Base-by-base conservation (phyloP, 2,329 filamentous ascomycete genomes). In the Diaporthe humulicola region DNA sequence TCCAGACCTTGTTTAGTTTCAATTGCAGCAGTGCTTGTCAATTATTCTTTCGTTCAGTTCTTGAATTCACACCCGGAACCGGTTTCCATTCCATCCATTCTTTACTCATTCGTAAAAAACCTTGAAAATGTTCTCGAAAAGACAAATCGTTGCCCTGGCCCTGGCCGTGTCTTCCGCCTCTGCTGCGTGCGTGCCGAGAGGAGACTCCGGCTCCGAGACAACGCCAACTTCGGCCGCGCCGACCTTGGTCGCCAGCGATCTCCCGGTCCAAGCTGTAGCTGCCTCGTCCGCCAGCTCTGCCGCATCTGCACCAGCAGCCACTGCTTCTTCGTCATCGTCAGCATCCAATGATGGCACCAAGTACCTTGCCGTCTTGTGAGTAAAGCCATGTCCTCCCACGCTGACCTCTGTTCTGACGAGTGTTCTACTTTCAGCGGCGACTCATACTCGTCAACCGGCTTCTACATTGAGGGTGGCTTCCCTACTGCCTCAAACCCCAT, bases 391-490 rank as follows among this genome's bases (percentile, higher is more conserved):
- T 0, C 25, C 14, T 5, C 45, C 7, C 5, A 30, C n/a, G 15
- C 28, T 15, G 22, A 14, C 4, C 57, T 6, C 36, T 10, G 28
- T 28, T 33, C 57, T 75, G 15, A 75, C 17, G 4, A 1, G 2
- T 15, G 17, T 7, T 12, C 33, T 1, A 22, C 15, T 28, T 33
- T 2, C 25, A 76, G 74, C 28, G 74, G 74, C 33, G 74, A 76
- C 25, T 76, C 74, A 17, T 76, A 76, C 72, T 76, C 74, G 9
- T 76, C 74, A 22, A 76, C 71, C 50, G 74, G 74, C 66, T 76
- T 76, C 28, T 76, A 74, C 38, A 76, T 76, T 25, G 74, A 76
- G 33, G 74, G 74, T 9, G 74, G 73, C 36, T 71, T 74, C 52
- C 74, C 74, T 6, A 70, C 72, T 1, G 67, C 74, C 38, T 69